Conservation (phyloP, 2,329 filamentous ascomycete genomes). For the Pseudofabraea citricarpa region DNA sequence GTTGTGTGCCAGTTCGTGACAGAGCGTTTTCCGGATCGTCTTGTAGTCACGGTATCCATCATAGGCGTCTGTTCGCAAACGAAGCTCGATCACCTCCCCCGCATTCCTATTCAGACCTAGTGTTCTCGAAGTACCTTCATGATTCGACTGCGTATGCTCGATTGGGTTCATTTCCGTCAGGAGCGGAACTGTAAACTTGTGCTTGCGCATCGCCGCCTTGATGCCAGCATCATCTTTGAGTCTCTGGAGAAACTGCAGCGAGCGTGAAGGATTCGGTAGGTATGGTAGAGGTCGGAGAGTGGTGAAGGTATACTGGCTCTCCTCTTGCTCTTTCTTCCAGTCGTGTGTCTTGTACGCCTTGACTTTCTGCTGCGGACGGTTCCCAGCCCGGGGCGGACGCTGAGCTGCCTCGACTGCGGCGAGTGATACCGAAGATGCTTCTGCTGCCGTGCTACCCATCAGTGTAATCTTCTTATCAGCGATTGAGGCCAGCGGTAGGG, state of each 20-base stretch:
- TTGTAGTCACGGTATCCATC: conserved; percentile 93
- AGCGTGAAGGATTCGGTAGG: conserved; percentile 70
- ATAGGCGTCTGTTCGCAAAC: conserved; percentile 87
- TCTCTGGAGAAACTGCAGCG: conserved; percentile 66
- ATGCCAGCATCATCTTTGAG: conserved; percentile 83
- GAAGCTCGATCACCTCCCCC: conserved; percentile 86
- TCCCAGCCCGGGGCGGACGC: conserved; percentile 34
- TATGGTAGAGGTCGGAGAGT: conserved; percentile 70
- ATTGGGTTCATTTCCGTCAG: conserved; percentile 95
- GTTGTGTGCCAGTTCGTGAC: conserved; percentile 93
- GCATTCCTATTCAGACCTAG: conserved; percentile 82
- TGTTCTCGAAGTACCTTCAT: conserved; percentile 69
- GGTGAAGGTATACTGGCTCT: conserved; percentile 75
- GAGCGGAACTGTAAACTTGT: conserved; percentile 78
- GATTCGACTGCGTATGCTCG: conserved; percentile 66
- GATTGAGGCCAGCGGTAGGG: conserved; percentile 39
- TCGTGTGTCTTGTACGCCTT: conserved; percentile 37
- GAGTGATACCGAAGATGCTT: conserved; percentile 49
- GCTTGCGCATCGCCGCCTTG: conserved; percentile 73
- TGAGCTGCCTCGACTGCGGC: conserved; percentile 44
- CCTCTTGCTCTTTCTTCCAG: conserved; percentile 36
- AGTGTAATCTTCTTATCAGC: conserved; percentile 60
- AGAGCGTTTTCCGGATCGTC: conserved; percentile 85
- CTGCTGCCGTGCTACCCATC: conserved; percentile 57
- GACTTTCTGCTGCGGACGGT: conserved; percentile 30